Conservation (phyloP, 1,139 yeast species). For the Yamadazyma spencermartinsiae region DNA sequence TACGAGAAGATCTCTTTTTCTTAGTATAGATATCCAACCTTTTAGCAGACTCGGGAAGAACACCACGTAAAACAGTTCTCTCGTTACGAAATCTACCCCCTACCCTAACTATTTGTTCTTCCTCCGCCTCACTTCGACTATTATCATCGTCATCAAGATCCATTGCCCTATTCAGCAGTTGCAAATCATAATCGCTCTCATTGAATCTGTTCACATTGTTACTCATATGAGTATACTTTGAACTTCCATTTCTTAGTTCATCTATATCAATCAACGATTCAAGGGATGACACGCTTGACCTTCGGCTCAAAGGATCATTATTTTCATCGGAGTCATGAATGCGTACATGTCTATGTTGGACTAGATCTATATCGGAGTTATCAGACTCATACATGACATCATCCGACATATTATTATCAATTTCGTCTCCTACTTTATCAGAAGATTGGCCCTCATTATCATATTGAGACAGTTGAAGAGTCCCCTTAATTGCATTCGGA, state of each 20-base stretch:
- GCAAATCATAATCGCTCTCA: background rate
- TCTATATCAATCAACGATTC: conserved; percentile 9
- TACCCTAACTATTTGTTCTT: conserved; percentile 25
- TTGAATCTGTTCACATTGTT: background rate
- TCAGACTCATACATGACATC: conserved; percentile 12
- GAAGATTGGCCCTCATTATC: background rate
- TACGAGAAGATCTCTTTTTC: conserved; percentile 4
- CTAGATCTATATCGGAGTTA: conserved; percentile 6
- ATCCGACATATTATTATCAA: background rate
- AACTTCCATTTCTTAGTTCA: background rate
- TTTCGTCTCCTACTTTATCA: background rate
- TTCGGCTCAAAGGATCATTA: background rate
- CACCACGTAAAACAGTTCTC: conserved; percentile 33
- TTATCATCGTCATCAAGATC: conserved; percentile 11
- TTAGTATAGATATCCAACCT: conserved; percentile 28
- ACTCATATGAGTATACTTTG: background rate
- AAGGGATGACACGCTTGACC: conserved; percentile 4
- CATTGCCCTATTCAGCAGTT: background rate
- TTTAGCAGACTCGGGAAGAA: conserved; percentile 43
- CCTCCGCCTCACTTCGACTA: conserved; percentile 1
- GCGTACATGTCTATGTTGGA: conserved; percentile 4
- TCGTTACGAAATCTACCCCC: conserved; percentile 35
- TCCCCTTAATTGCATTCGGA: conserved; percentile 6
- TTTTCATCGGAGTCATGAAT: conserved; percentile 11
- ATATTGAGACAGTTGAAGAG: conserved; percentile 1